Evolutionary conservation across 1,284 basidiomycete species (phyloP), one percentile per base, ranked within the genome.

Genomic region (Pascua sp.): DNA sequence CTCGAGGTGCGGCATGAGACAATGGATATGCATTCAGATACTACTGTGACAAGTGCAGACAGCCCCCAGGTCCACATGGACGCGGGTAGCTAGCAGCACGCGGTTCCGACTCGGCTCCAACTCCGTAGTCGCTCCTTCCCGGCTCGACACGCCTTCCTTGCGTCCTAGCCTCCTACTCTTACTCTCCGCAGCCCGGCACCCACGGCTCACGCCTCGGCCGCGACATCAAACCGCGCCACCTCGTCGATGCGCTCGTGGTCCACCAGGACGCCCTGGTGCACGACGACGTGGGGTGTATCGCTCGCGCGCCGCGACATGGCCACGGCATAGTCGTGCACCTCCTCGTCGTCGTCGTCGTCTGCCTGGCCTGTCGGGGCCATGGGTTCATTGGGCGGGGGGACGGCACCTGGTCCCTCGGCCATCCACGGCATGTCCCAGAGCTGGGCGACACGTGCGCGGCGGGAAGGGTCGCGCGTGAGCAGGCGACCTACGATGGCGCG

Each of bases 371-470:
- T 47, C 47, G 47, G 16, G 36, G 37, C 37, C 49, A 59, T 53
- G 5, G 57, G 49, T 41, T 62, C 54, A 11, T 32, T 18, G 5
- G 60, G 60, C 13, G 55, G 52, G 5, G 57, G 57, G 4, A 62
- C 60, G 38, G 58, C 62, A 1, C 77, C 76, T 5, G 67, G 65
- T 2, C 70, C 75, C 10, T 32, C 11, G 7, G 58, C 48, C 78
- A 89, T 84, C 87, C 88, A 89, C 53, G 77, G 79, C 65, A 85
- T 82, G 36, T 82, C 82, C 87, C 86, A 88, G 41, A 91, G 66
- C 43, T 86, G 83, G 1, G 74, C 79, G 37, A 88, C 79, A 61
- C 80, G 80, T 43, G 82, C 80, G 9, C 89, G 78, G 60, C 84
- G 82, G 62, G 69, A 78, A 42, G 88, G 85, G 72, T 90, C 85